Base-by-base conservation (phyloP, 2,329 filamentous ascomycete species). In the Emmonsia crescens region DNA sequence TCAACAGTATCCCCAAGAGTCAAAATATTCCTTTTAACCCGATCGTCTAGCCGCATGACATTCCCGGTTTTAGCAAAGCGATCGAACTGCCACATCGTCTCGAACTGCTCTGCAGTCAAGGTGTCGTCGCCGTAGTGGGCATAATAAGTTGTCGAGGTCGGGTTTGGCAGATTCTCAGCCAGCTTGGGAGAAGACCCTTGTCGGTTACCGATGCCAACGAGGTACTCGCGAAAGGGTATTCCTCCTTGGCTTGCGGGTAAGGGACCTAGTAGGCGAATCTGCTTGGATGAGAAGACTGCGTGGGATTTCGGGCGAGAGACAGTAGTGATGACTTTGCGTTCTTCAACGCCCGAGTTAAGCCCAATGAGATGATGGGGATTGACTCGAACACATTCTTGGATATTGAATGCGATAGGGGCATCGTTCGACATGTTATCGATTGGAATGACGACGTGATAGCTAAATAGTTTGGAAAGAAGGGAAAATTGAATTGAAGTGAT, bases 81-180 rank as follows among this genome's bases (percentile, higher is more conserved):
- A n/a, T 56, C n/a, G 40, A 61, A 64, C 52, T 62, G 61, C 57
- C 61, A 56, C 10, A 64, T 52, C 1, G 42, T 29, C 31, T 64
- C 61, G 16, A 62, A 61, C 54, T 64, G 58, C 21, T 49, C 51
- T 16, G 46, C 46, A 5, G 27, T 44, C 12, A 64, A 21, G 16
- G 16, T 21, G 29, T 59, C 38, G 1, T 24, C 19, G 12, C 46
- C 21, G 36, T 62, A 62, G 31, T 57, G 60, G 12, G 60, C 38
- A 27, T 62, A 62, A 38, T 52, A 64, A 6, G 57, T 51, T 10
- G 63, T 62, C 12, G 33, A 36, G 29, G 10, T 12, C 5, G 48
- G 56, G 42, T 54, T 56, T 21, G 62, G 56, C 2, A 62, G 27
- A 21, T 51, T 40, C 38, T n/a, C 29, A 24, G 14, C 16, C 8